Percentiles rank a stretch among this genome's conserved stretches.
Evolutionary conservation across 2,329 filamentous ascomycete genomes (phyloP).

Genomic region (Sclerotinia glacialis): DNA sequence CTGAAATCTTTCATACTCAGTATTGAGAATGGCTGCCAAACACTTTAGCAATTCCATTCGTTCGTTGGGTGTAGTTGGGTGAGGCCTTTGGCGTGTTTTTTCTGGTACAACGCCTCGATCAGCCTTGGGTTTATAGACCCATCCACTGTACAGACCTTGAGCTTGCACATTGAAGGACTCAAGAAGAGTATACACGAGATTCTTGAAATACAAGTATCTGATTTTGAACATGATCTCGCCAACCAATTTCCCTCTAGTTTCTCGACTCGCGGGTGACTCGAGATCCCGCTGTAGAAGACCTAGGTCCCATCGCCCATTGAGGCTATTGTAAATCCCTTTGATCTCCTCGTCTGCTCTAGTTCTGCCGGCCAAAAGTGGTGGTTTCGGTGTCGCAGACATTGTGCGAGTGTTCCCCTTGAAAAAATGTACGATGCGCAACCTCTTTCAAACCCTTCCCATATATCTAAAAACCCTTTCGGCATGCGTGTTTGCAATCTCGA

Average conservation of each 20-base stretch:
- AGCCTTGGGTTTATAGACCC: constrained; percentile 28
- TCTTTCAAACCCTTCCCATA: not conserved
- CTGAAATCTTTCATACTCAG: not conserved
- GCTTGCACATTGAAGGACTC: not conserved
- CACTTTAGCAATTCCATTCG: constrained; percentile 20
- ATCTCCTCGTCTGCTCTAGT: not conserved
- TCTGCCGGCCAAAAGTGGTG: not conserved
- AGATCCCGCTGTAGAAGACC: not conserved
- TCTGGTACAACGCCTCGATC: constrained; percentile 28
- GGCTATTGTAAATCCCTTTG: not conserved
- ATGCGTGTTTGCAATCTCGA: not conserved
- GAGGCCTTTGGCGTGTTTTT: constrained; percentile 21
- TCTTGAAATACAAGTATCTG: not conserved
- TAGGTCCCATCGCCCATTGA: not conserved
- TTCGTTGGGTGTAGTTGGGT: constrained; percentile 21
- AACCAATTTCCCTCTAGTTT: not conserved
- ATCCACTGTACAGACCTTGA: constrained; percentile 23
- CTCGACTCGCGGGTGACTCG: constrained; percentile 8
- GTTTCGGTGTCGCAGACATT: constrained; percentile 5
- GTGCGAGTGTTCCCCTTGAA: not conserved
- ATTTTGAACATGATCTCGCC: not conserved
- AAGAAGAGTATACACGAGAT: not conserved
- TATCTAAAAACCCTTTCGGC: not conserved
- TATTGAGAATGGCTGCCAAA: constrained; percentile 17
- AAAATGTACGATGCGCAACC: not conserved